Evolutionary conservation across 106 monocot species (phyloP), one percentile per base, ranked within the genome.

Genomic region (Apostasia ramifera): DNA sequence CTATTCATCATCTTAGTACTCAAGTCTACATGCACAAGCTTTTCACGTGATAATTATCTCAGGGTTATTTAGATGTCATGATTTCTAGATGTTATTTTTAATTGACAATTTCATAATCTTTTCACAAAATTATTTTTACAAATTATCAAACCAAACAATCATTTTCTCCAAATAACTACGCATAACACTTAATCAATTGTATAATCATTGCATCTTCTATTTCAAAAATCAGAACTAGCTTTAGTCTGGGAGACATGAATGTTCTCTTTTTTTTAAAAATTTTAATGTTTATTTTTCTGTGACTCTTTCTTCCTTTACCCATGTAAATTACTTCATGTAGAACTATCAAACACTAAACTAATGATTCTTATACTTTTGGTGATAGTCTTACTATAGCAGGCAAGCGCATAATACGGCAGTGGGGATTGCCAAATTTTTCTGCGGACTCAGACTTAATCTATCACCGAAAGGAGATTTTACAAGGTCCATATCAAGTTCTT

Each of bases 321-420:
- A 5, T 51, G 40, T 37, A 5, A 38, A 37, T 43, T 2, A 3
- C 49, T 1, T 49, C 15, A 47, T 11, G 47, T 55, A 48, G 51
- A 43, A 2, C n/a, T 15, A 11, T 61, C 47, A 12, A 40, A 38
- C 14, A 11, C 26, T 55, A 54, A 70, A 40, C 9, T 54, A 41
- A 49, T 55, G 10, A 12, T 26, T 53, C 66, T 49, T 59, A 1
- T 39, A 26, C 14, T 52, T 70, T 79, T 72, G 37, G 2, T 66
- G 53, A 6, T 43, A 87, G 87, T 55, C 70, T 87, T 51, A 83
- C 71, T 15, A 69, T 87, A 44, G 78, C 48, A 52, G 87, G 87
- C 8, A 61, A 80, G 59, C 80, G 82, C 40, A 52, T 64, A 14
- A 62, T 45, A 47, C 63, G 47, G 26, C 57, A 68, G 45, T 52